These are phyloP conservation scores for Gaeumannomyces tritici DNA, from an alignment of 2,329 filamentous ascomycete genomes.

Conservation along the genomic window DNA sequence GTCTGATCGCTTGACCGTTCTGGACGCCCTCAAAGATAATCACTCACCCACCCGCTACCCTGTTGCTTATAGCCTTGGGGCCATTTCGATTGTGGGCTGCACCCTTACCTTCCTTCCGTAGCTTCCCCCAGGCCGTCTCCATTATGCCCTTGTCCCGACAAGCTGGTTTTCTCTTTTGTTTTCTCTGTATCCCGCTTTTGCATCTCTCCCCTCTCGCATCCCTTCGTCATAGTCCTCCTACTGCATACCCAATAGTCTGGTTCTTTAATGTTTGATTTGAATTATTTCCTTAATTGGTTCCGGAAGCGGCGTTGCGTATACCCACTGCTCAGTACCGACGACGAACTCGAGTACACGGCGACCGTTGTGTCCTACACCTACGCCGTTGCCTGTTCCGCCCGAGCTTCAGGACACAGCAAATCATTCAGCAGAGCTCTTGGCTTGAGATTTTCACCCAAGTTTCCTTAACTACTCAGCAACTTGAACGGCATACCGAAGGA, in stretches of 20 bases:
- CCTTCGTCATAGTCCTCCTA: not conserved
- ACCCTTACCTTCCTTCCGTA: not conserved
- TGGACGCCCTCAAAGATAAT: not conserved
- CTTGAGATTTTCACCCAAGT: not conserved
- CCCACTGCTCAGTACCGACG: not conserved
- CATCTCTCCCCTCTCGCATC: not conserved
- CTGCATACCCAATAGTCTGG: not conserved
- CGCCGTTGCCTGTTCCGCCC: not conserved
- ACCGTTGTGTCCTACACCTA: not conserved
- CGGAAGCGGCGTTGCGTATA: not conserved
- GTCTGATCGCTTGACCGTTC: not conserved
- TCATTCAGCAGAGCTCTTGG: not conserved
- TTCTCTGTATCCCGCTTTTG: too few relatives aligned
- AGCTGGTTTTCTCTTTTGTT: not conserved
- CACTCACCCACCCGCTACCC: not conserved
- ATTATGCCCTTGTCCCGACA: not conserved
- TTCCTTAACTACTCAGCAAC: not conserved
- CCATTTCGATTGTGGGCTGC: not conserved
- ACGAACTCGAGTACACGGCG: not conserved
- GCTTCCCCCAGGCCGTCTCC: not conserved
- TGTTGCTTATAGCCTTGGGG: not conserved
- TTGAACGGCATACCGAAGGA: not conserved
- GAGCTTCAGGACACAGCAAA: not conserved
- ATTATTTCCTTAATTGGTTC: too few relatives aligned
- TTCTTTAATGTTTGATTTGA: too few relatives aligned